Percentiles rank a stretch among this genome's conserved stretches.
Conservation (phyloP, 2,329 filamentous ascomycete species). For the Neurospora crassa region DNA sequence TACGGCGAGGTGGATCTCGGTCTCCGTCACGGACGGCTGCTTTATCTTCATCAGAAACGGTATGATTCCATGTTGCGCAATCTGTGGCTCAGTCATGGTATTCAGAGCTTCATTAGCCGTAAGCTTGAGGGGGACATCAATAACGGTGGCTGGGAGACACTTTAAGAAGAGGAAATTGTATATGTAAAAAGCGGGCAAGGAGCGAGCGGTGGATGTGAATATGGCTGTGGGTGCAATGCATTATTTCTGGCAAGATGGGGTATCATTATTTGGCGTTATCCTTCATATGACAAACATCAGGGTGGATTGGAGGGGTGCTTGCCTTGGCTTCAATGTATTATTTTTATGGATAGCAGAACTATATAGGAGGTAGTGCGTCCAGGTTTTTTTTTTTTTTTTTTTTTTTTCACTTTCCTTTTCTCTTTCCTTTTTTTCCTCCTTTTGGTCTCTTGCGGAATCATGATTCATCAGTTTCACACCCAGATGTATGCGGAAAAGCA, state of each 20-base stretch:
- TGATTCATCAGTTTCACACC: background rate
- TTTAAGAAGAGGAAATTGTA: constrained; percentile 25
- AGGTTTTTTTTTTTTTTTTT: background rate
- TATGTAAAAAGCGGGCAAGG: background rate
- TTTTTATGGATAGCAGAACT: background rate
- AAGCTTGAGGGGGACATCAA: constrained; percentile 94
- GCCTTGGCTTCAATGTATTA: background rate
- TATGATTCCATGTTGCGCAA: constrained; percentile 83
- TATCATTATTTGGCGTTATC: background rate
- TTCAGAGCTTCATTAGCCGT: constrained; percentile 81
- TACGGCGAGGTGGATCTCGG: constrained; percentile 95
- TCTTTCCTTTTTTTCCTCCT: background rate
- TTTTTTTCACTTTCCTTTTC: too few species aligned
- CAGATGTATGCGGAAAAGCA: background rate
- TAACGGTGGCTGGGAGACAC: constrained; percentile 95
- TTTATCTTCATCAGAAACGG: constrained; percentile 87
- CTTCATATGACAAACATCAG: background rate
- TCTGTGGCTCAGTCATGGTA: constrained; percentile 76
- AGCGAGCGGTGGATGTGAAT: background rate
- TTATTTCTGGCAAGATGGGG: background rate
- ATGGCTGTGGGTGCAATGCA: background rate
- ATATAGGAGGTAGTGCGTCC: background rate
- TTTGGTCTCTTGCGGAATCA: background rate
- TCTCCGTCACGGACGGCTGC: constrained; percentile 73
- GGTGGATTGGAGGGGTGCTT: background rate